A percentile compares a stretch with the other conserved stretches of the same genome.
Conservation (phyloP, 768 basidiomycete genomes). For the Pholiota molesta region DNA sequence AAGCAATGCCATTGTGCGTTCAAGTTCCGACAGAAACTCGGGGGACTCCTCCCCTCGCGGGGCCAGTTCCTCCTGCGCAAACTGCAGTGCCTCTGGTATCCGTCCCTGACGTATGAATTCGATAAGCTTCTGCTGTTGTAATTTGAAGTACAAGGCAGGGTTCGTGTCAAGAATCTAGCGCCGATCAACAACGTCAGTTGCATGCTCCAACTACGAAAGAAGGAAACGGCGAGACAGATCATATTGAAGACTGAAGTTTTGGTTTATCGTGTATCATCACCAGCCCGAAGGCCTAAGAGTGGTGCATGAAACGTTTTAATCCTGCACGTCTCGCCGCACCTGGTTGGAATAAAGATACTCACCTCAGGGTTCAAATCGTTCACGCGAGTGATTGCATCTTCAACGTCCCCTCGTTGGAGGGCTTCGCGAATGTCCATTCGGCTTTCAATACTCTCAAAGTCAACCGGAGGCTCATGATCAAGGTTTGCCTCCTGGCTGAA, state of each 20-base stretch:
- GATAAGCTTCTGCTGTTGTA: conserved; percentile 95
- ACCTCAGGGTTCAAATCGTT: conserved; percentile 98
- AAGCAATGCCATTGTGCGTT: conserved; percentile 92
- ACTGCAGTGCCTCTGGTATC: conserved; percentile 79
- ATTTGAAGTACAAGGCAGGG: conserved; percentile 89
- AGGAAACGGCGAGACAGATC: conserved; percentile 42
- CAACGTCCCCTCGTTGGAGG: conserved; percentile 90
- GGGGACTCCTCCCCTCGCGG: conserved; percentile 95
- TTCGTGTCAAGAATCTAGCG: conserved; percentile 93
- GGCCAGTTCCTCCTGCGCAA: conserved; percentile 93
- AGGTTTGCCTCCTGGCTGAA: conserved; percentile 90
- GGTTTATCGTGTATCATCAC: conserved; percentile 79
- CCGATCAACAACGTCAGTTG: conserved; percentile 24
- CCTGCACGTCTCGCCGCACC: conserved; percentile 43
- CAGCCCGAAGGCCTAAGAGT: conserved; percentile 83
- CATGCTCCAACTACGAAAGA: conserved; percentile 9
- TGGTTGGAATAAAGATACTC: conserved; percentile 35
- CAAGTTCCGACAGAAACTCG: conserved; percentile 89
- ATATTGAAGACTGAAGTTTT: conserved; percentile 99
- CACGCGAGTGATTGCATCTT: conserved; percentile 92
- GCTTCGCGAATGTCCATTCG: conserved; percentile 95
- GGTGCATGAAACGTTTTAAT: conserved; percentile 98
- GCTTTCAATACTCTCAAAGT: conserved; percentile 91
- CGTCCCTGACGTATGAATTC: conserved; percentile 88
- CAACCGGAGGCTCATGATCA: conserved; percentile 58